These are phyloP conservation scores for Cyclotella choctawhatcheeana DNA, from an alignment of 108 stramenopile genomes.

Conservation along the genomic window DNA sequence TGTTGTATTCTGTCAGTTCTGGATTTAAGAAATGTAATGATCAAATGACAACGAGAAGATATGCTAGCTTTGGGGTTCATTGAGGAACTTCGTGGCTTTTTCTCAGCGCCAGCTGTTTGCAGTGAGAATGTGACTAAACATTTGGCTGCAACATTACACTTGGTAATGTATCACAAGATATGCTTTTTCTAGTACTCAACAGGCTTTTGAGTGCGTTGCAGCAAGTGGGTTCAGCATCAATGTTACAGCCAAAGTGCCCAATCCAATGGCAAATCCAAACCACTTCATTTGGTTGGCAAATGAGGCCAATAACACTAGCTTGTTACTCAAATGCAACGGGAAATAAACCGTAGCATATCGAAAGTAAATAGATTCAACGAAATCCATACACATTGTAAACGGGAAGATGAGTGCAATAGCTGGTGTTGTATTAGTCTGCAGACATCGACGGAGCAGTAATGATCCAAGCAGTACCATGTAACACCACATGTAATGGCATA, in stretches of 20 bases:
- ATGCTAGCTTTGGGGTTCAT: slow-evolving; percentile 52
- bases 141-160: too few relatives aligned
- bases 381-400: not conserved
- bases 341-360: not conserved
- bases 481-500: not conserved
- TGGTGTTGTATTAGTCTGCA: not conserved
- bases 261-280: not conserved
- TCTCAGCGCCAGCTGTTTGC: slow-evolving; percentile 23
- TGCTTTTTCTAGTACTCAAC: too few relatives aligned
- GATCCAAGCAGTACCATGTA: slow-evolving; percentile 5
- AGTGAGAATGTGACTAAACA: slow-evolving; percentile 19
- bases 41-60: slow-evolving; percentile 17
- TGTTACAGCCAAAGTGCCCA: not conserved
- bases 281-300: not conserved
- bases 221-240: not conserved
- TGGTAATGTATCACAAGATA: too few relatives aligned
- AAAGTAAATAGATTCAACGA: not conserved
- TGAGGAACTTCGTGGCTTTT: slow-evolving; percentile 53
- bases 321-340: not conserved
- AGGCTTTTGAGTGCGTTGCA: not conserved
- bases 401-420: not conserved
- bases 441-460: not conserved
- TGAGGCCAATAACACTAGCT: not conserved
- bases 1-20: slow-evolving; percentile 37
- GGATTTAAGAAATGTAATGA: slow-evolving; percentile 50